A percentile compares a stretch with the other conserved stretches of the same genome.
These are phyloP conservation scores for Coemansia furcata DNA, from an alignment of 192 early-diverging fungal species.

Conservation along the genomic window DNA sequence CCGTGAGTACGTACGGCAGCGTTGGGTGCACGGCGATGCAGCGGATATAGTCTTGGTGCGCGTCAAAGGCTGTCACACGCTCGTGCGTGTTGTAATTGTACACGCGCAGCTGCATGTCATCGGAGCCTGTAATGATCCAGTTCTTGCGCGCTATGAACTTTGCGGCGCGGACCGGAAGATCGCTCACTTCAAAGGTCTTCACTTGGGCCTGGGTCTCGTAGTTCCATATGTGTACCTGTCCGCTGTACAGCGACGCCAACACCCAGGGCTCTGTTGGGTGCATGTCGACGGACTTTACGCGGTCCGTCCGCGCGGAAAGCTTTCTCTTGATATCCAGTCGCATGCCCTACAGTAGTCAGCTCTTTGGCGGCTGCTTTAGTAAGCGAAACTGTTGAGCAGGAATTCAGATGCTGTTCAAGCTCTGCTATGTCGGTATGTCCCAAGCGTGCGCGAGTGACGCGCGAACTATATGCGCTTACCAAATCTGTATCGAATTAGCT, in stretches of 20 bases:
- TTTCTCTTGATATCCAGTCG: constrained; percentile 58
- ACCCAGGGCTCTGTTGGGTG: constrained; percentile 99
- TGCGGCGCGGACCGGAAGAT: constrained; percentile 94
- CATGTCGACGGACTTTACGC: constrained; percentile 97
- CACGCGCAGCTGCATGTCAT: constrained; percentile 95
- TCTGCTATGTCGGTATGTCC: neutral
- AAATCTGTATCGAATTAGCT: neutral
- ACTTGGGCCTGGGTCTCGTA: constrained; percentile 94
- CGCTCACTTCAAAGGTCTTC: constrained; percentile 96
- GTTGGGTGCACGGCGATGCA: constrained; percentile 95
- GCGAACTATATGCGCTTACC: neutral
- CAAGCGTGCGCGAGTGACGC: neutral
- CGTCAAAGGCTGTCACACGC: constrained; percentile 93
- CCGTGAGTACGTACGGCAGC: constrained; percentile 89
- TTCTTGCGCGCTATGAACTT: constrained; percentile 97
- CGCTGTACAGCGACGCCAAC: constrained; percentile 93
- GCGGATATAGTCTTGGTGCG: constrained; percentile 96
- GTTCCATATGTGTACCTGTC: constrained; percentile 96
- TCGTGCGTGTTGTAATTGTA: constrained; percentile 99
- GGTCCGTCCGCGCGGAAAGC: constrained; percentile 72
- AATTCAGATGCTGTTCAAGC: neutral
- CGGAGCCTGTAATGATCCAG: constrained; percentile 94
- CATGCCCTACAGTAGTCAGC: constrained; percentile 46
- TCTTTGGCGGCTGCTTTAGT: neutral
- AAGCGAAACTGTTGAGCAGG: neutral